These are phyloP conservation scores for Beta corolliflora DNA, from an alignment of 179 eudicot species.

Conservation along the genomic window DNA sequence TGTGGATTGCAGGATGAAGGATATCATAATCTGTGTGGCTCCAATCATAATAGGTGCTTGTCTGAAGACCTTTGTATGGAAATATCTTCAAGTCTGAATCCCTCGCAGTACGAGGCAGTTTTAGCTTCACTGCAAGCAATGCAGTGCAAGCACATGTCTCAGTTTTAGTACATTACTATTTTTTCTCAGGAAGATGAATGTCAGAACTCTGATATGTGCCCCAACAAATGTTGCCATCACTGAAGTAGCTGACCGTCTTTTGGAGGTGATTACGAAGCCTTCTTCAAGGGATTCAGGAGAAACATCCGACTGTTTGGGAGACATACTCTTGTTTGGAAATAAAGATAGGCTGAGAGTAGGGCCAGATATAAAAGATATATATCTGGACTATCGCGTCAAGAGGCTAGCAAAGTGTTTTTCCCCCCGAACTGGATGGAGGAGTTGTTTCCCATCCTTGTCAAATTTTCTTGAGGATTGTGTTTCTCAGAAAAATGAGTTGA, in stretches of 20 bases:
- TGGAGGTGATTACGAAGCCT: constrained; percentile 17
- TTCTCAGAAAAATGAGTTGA: constrained; percentile 30
- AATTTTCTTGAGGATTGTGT: constrained; percentile 45
- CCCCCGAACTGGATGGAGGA: constrained; percentile 50
- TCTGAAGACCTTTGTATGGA: constrained; percentile 10
- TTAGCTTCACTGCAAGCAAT: constrained; percentile 37
- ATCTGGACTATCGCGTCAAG: constrained; percentile 40
- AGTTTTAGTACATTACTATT: constrained; percentile 33
- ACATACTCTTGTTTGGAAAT: constrained; percentile 42
- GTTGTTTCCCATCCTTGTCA: constrained; percentile 34
- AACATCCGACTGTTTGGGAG: constrained; percentile 24
- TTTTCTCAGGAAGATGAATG: constrained; percentile 25
- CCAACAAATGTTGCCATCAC: constrained; percentile 42
- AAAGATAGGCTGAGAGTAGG: constrained; percentile 27
- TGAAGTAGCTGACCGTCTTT: constrained; percentile 33
- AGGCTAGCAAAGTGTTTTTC: constrained; percentile 49
- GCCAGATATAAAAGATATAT: constrained; percentile 34
- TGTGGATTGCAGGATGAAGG: constrained; percentile 34
- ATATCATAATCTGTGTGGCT: neutral
- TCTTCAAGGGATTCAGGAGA: constrained; percentile 15
- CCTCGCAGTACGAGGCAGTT: constrained; percentile 53
- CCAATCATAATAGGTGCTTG: constrained; percentile 3
- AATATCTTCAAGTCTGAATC: constrained; percentile 39
- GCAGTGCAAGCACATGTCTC: constrained; percentile 43
- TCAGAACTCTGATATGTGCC: constrained; percentile 36